A percentile compares a stretch with the other conserved stretches of the same genome.
phyloP scores from a whole-genome alignment of 2,329 filamentous ascomycete genomes.

The Beauveria bassiana region DNA sequence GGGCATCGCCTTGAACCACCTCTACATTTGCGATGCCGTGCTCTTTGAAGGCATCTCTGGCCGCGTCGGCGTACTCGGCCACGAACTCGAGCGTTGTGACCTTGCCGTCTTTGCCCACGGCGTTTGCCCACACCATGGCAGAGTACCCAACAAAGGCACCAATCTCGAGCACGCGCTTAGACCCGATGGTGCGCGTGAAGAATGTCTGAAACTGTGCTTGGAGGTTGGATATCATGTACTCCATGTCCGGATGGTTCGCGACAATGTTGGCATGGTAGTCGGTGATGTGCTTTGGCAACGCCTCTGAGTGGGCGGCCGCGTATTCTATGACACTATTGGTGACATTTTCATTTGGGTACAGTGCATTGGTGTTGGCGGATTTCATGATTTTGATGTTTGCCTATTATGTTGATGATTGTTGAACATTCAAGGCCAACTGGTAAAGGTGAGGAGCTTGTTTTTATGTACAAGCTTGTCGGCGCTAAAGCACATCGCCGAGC shows the following conservation, averaged over 20 bases:
- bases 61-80: constrained; percentile 33
- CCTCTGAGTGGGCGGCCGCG: constrained; percentile 32
- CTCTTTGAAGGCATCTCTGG: constrained; percentile 31
- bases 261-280: constrained; percentile 28
- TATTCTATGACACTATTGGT: constrained; percentile 35
- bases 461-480: not conserved
- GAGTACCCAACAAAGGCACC: constrained; percentile 36
- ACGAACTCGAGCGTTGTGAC: constrained; percentile 39
- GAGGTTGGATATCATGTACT: constrained; percentile 28
- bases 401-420: not conserved
- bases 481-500: constrained; percentile 2
- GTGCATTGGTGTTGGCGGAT: constrained; percentile 23
- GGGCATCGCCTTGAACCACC: constrained; percentile 39
- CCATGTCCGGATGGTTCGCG: constrained; percentile 16
- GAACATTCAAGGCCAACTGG: not conserved
- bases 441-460: not conserved
- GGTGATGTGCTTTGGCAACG: constrained; percentile 33
- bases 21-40: constrained; percentile 36
- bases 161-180: constrained; percentile 34
- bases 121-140: constrained; percentile 32
- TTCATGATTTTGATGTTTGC: constrained; percentile 27
- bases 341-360: constrained; percentile 36
- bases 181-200: constrained; percentile 28
- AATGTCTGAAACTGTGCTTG: constrained; percentile 27
- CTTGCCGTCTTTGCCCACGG: constrained; percentile 29